These are phyloP conservation scores for Crithidia acanthocephali DNA, from an alignment of 208 protist species.

Conservation along the genomic window DNA sequence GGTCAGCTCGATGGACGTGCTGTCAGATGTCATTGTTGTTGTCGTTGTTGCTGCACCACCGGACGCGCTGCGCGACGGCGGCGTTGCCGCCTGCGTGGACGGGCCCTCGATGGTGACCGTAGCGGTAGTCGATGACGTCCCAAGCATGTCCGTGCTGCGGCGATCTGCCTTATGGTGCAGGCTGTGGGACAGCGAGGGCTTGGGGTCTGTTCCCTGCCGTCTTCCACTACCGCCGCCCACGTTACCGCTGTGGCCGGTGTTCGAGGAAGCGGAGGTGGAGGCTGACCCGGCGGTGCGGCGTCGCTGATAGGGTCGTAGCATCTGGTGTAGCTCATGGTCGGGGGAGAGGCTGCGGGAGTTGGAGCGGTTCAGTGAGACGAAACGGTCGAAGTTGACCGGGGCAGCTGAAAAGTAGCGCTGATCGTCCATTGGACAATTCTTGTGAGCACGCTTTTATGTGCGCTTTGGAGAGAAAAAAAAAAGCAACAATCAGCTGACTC, in stretches of 20 bases:
- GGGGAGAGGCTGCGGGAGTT: conserved; percentile 66
- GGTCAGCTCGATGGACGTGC: background rate
- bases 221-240: no score
- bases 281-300: background rate
- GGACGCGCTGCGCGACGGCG: conserved; percentile 17
- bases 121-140: background rate
- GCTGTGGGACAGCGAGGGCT: background rate
- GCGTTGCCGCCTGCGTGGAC: conserved; percentile 21
- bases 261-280: background rate
- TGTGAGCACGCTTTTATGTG: background rate
- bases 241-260: background rate
- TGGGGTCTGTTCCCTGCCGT: background rate
- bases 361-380: conserved; percentile 56
- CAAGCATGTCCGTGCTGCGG: conserved; percentile 14
- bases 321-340: conserved; percentile 75
- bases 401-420: conserved; percentile 35
- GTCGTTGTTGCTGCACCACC: conserved; percentile 11
- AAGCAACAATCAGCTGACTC: no score
- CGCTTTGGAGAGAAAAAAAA: no score
- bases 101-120: background rate
- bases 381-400: conserved; percentile 72
- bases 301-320: conserved; percentile 47
- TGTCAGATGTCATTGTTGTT: conserved; percentile 5
- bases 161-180: conserved; percentile 6
- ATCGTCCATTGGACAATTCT: conserved; percentile 24